Base-by-base conservation (phyloP, 495 filamentous ascomycete genomes). In the Staphylotrichum tortipilum region DNA sequence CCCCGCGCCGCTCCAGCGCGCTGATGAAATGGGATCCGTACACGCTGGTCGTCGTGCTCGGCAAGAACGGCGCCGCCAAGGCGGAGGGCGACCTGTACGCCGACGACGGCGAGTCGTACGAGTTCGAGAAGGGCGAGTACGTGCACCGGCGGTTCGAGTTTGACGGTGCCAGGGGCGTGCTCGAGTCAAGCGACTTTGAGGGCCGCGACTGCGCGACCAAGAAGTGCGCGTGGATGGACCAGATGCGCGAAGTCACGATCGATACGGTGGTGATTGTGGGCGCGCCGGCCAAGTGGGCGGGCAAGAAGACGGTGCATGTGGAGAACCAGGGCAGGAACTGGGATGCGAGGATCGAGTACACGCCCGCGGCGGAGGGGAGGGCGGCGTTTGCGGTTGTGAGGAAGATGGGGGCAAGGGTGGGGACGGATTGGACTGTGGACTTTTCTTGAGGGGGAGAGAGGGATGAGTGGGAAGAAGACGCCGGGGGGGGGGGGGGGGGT, bases 11-110 rank as follows among this genome's bases (percentile, higher is more conserved):
- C 44, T 90, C 85, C 55, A 85, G 81, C 47, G 84, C 84, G 6
- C 72, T 96, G 8, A 96, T 97, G 94, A 83, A 79, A 58, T 94
- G 79, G 69, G 92, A 98, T 61, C 89, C 91, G 6, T 95, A 94
- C 67, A 97, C 92, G 8, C 77, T 98, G 2, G 80, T 97, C 31
- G 72, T 97, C 4, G 78, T 81, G 2, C 69, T 95, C n/a, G 70
- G 78, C 55, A 79, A 82, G 59, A 73, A 80, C 28, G 82, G 81
- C 37, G 75, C 79, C 44, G 33, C 22, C 11, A 89, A 90, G 11
- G 89, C 92, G 0, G 81, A 86, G 43, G 92, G 92, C 23, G 79
- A 80, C 4, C 68, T 98, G 23, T 98, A 97, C 58, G 70, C 94
- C 41, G 92, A 97, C 58, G 92, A 98, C 56, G 94, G 92, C 22